Percentiles rank a stretch among this genome's conserved stretches.
Evolutionary conservation across 2,329 filamentous ascomycete genomes (phyloP).

Genomic region (Mycosphaerella sp.): DNA sequence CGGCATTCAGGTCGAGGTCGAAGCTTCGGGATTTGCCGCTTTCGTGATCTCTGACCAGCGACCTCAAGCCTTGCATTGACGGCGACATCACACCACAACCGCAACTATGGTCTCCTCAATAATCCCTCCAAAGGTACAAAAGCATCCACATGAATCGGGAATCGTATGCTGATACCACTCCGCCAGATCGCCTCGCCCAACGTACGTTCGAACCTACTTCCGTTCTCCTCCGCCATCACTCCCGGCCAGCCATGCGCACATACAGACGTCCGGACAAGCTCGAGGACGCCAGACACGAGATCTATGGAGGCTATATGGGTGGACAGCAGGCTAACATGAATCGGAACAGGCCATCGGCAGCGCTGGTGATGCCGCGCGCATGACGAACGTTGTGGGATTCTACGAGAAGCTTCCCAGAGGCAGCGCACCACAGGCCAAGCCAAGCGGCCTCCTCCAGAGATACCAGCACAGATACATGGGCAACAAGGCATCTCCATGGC

Average conservation of each 20-base stretch:
- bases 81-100: slow-evolving; percentile 18
- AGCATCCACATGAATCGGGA: not conserved
- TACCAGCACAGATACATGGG: slow-evolving; percentile 89
- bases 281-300: not conserved
- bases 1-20: slow-evolving; percentile 7
- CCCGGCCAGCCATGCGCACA: slow-evolving; percentile 1
- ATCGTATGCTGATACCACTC: slow-evolving; percentile 32
- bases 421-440: slow-evolving; percentile 73
- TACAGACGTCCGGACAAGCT: not conserved
- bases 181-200: slow-evolving; percentile 71
- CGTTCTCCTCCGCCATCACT: slow-evolving; percentile 5
- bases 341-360: slow-evolving; percentile 77
- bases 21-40: not conserved
- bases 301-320: not conserved
- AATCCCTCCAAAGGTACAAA: slow-evolving; percentile 91
- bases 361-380: slow-evolving; percentile 90
- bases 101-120: slow-evolving; percentile 65
- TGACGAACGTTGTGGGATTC: slow-evolving; percentile 97
- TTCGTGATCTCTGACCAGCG: not conserved
- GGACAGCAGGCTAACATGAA: slow-evolving; percentile 20
- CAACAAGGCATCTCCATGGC: slow-evolving; percentile 81
- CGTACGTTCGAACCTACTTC: slow-evolving; percentile 51
- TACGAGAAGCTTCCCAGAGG: slow-evolving; percentile 98
- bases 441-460: slow-evolving; percentile 74
- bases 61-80: slow-evolving; percentile 7